Evolutionary conservation across 768 basidiomycete species (phyloP), one percentile per base, ranked within the genome.

Genomic region (Mycena maculata): DNA sequence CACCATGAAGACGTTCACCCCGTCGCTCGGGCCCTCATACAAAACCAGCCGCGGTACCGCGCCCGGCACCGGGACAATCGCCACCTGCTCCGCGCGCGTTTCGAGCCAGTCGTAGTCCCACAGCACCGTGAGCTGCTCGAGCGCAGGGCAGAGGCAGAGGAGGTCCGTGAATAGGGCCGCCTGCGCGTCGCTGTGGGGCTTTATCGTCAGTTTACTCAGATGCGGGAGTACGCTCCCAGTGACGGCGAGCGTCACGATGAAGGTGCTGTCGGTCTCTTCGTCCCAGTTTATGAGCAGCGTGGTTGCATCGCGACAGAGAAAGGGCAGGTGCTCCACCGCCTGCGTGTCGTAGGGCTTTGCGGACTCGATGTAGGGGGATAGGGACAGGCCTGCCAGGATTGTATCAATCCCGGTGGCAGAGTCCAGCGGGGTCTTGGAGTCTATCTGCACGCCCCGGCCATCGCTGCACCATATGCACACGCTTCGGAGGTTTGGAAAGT

Each of bases 11-110:
- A 4, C 55, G n/a, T 57, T 44, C 18, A 57, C 44, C 39, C 15
- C 10, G 9, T 31, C 56, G 56, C 28, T 41, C 20, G 56, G 56
- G 12, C 56, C 56, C n/a, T 31, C 28, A 42, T 58, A 58, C 28
- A 44, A 31, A 6, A 33, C 45, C 28, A 58, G 27, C 1, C 20
- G 56, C 2, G 42, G 56, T 18, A 58, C 13, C n/a, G 28, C n/a
- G 13, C n/a, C 56, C 16, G 56, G 42, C 30, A 8, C 22, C 1
- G 44, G 30, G 27, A 10, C 22, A 33, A 59, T 44, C 30, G 22
- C n/a, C n/a, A 59, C 33, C 22, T 23, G 22, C 16, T 33, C 57
- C 9, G 16, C 20, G 33, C 27, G 42, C n/a, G 4, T 16, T 15
- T 25, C 23, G 8, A 55, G 31, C 15, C 27, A 16, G 54, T 55